phyloP scores from a whole-genome alignment of 768 basidiomycete genomes.

The Porphyrellus cyaneotinctus region DNA sequence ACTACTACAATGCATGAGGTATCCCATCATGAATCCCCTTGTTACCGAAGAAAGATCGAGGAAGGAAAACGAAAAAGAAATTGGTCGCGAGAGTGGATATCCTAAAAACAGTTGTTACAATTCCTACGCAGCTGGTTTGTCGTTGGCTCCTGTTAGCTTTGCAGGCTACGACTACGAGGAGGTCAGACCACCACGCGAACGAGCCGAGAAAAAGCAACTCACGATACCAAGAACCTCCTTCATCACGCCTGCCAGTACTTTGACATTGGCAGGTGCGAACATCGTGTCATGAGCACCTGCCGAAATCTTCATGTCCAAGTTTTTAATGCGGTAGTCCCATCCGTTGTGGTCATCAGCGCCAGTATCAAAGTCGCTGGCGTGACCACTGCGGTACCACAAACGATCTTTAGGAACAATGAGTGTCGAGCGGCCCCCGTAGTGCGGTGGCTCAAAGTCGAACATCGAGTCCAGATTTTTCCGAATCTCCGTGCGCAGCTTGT shows the following conservation, averaged over 20 bases:
- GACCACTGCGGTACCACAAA: slow-evolving; percentile 30
- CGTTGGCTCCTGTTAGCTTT: not conserved
- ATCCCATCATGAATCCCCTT: too few species aligned
- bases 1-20: too few species aligned
- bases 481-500: slow-evolving; percentile 28
- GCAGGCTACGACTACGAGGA: not conserved
- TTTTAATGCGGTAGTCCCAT: slow-evolving; percentile 27
- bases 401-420: slow-evolving; percentile 31
- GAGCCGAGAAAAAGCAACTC: not conserved
- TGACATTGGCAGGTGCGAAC: slow-evolving; percentile 32
- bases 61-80: not conserved
- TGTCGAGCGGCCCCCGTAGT: slow-evolving; percentile 22
- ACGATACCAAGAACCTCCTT: slow-evolving; percentile 17
- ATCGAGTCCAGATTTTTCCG: slow-evolving; percentile 32
- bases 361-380: slow-evolving; percentile 29
- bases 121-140: not conserved
- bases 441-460: slow-evolving; percentile 30
- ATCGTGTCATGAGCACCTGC: slow-evolving; percentile 29
- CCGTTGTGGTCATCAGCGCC: slow-evolving; percentile 31
- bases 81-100: too few species aligned
- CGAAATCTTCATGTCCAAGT: slow-evolving; percentile 27
- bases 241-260: slow-evolving; percentile 25
- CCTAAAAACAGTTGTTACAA: not conserved
- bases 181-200: not conserved
- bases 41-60: not conserved